Evolutionary conservation across 2,329 filamentous ascomycete genomes (phyloP), one percentile per base, ranked within the genome.

Genomic region (Lachnellula occidentalis): DNA sequence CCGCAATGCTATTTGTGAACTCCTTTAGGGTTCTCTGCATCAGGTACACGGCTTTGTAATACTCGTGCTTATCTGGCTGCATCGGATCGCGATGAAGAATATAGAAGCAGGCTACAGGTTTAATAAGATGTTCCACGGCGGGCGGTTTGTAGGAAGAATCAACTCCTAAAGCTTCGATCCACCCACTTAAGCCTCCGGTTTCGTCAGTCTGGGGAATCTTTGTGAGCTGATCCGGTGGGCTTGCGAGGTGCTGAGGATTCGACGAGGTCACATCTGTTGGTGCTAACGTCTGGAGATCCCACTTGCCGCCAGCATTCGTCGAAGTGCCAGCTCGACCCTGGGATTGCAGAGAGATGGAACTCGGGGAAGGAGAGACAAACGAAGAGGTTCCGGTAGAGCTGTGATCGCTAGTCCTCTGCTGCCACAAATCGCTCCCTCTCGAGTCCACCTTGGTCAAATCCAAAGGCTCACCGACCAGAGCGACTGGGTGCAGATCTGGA

Each of bases 141-240:
- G 92, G 92, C 45, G 94, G 87, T 55, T 86, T 83, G 68, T 97
- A 99, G 2, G 80, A 81, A 15, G 85, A 76, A 68, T 97, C 94
- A n/a, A 97, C 90, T 34, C 90, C 94, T 7, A 96, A 73, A 1
- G 91, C 90, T 68, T 96, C 91, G 59, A 97, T 94, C 85, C 88
- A 96, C 5, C 88, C 87, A 57, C 83, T 87, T 27, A 91, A 74
- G 22, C 80, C 82, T 9, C 86, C 86, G 36, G 81, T 74, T 21
- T 83, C 80, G 51, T 85, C 82, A 1, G 74, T 79, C 62, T 76
- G 76, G 45, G 74, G 72, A n/a, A 82, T 69, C 60, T 78, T 88
- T 69, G 70, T 84, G 67, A 63, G 71, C 37, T 77, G 79, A 71
- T 71, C 78, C 59, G 76, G 74, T 19, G 76, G 75, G 49, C 71